These are phyloP conservation scores for Cutaneotrichosporon arboriforme DNA, from an alignment of 1,284 basidiomycete species.

Conservation along the genomic window DNA sequence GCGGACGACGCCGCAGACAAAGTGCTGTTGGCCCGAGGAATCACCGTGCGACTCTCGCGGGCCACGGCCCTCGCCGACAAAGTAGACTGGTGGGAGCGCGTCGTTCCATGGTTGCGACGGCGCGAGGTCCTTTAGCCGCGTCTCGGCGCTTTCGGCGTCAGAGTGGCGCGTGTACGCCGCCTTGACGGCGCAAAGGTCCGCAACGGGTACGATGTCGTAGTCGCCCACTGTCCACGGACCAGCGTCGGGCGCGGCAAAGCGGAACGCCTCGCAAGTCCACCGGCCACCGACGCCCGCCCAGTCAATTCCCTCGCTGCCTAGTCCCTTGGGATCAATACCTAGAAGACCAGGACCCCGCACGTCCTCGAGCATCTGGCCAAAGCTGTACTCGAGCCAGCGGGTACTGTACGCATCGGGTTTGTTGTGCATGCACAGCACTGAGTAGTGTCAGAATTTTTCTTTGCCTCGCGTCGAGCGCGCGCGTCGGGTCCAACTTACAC, in stretches of 20 bases:
- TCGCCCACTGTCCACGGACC: background rate
- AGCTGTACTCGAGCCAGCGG: background rate
- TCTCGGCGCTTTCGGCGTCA: too few relatives aligned
- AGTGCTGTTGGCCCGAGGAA: background rate
- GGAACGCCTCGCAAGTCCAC: background rate
- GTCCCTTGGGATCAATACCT: background rate
- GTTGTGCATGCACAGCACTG: slow-evolving; percentile 1
- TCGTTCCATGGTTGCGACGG: background rate
- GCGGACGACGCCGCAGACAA: background rate
- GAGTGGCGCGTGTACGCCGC: background rate
- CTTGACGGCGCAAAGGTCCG: background rate
- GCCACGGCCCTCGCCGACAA: background rate
- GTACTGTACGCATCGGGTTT: background rate
- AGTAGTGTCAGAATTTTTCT: background rate
- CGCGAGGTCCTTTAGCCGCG: too few relatives aligned
- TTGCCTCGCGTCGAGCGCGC: background rate
- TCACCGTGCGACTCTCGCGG: background rate
- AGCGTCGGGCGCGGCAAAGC: background rate
- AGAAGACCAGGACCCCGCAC: background rate
- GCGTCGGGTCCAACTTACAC: background rate
- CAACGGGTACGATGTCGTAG: background rate
- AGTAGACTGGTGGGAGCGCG: background rate
- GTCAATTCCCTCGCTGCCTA: background rate
- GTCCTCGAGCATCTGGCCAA: background rate
- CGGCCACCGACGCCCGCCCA: background rate